These are phyloP conservation scores for Verticillium tricorpus DNA, from an alignment of 2,329 filamentous ascomycete genomes.

Conservation along the genomic window DNA sequence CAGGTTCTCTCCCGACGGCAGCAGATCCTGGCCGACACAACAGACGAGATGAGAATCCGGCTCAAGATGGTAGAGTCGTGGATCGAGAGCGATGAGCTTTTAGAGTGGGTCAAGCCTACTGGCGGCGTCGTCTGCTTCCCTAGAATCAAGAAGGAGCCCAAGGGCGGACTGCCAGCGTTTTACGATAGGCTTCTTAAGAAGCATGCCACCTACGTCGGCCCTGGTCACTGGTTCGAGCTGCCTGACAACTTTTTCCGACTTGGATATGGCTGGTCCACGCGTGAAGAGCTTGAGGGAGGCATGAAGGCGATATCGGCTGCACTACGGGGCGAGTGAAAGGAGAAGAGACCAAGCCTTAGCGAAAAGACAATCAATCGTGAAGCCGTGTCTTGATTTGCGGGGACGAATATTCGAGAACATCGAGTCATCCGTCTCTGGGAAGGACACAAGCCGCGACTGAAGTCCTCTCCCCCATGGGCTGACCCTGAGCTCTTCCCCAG, in stretches of 20 bases:
- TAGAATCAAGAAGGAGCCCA: conserved; percentile 15
- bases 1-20: conserved; percentile 14
- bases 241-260: conserved; percentile 17
- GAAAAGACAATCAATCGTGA: too few species aligned
- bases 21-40: conserved; percentile 7
- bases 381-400: too few species aligned
- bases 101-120: conserved; percentile 19
- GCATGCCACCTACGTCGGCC: conserved; percentile 17
- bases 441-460: too few species aligned
- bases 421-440: too few species aligned
- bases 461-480: too few species aligned
- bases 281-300: conserved; percentile 15
- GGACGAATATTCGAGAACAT: too few species aligned
- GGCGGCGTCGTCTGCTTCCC: conserved; percentile 19
- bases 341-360: too few species aligned
- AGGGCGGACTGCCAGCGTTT: conserved; percentile 12
- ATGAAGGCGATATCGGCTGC: conserved; percentile 14
- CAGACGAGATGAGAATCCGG: conserved; percentile 15
- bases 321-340: conserved; percentile 2
- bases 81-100: conserved; percentile 16
- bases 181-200: conserved; percentile 14
- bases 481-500: too few species aligned
- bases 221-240: conserved; percentile 18
- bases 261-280: conserved; percentile 19
- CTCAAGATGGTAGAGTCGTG: conserved; percentile 14